phyloP scores from a whole-genome alignment of 805 yeast species.

The Wickerhamomyces bovis region DNA sequence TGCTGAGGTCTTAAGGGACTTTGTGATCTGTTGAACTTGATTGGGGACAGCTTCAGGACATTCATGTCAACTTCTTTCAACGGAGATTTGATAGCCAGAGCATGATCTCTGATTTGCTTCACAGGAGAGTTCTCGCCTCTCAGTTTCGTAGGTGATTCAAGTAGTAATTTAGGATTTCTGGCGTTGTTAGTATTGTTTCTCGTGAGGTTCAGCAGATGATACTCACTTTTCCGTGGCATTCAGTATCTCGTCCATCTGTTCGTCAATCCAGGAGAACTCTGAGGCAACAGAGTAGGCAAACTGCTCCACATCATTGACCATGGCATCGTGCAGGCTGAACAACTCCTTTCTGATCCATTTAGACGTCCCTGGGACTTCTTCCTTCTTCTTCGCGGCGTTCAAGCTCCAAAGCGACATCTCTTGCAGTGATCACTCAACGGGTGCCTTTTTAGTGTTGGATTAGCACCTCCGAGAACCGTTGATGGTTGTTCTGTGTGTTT shows the following conservation, averaged over 20 bases:
- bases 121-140: slow-evolving; percentile 24
- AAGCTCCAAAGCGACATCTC: slow-evolving; percentile 26
- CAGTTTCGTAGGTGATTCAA: slow-evolving; percentile 24
- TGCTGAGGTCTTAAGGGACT: slow-evolving; percentile 3
- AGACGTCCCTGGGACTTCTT: slow-evolving; percentile 43
- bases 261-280: slow-evolving; percentile 36
- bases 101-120: slow-evolving; percentile 18
- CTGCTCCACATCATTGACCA: slow-evolving; percentile 32
- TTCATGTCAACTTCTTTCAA: slow-evolving; percentile 15
- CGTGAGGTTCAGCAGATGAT: neutral
- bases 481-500: neutral
- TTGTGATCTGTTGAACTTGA: slow-evolving; percentile 10
- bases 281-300: slow-evolving; percentile 33
- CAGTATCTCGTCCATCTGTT: slow-evolving; percentile 33
- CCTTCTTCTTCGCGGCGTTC: slow-evolving; percentile 22
- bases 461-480: neutral
- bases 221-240: slow-evolving; percentile 22
- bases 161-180: slow-evolving; percentile 21
- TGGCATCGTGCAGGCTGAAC: slow-evolving; percentile 31
- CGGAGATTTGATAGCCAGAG: slow-evolving; percentile 16
- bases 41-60: slow-evolving; percentile 18
- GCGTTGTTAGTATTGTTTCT: neutral
- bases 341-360: slow-evolving; percentile 45
- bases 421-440: neutral
- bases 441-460: neutral